These are phyloP conservation scores for Orbilia quercus DNA, from an alignment of 2,329 filamentous ascomycete genomes.

Conservation along the genomic window DNA sequence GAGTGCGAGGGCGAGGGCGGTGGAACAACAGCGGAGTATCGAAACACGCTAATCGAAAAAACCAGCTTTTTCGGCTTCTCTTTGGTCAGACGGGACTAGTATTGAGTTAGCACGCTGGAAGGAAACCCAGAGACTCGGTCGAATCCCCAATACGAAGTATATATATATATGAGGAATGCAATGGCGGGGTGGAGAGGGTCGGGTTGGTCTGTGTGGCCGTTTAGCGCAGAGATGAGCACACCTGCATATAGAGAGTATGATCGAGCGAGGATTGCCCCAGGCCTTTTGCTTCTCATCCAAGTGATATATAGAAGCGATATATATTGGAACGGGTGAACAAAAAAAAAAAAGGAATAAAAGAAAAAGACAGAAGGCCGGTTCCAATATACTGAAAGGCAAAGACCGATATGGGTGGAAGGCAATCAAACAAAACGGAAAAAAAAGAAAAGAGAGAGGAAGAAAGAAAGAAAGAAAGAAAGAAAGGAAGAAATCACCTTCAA, in stretches of 20 bases:
- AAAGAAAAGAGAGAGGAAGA: constrained; percentile 27
- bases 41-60: constrained; percentile 55
- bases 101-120: constrained; percentile 41
- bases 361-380: constrained; percentile 13
- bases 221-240: constrained; percentile 41
- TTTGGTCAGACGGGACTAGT: constrained; percentile 42
- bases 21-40: constrained; percentile 43
- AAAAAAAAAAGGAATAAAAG: constrained; percentile 13
- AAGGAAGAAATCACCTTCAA: constrained; percentile 46
- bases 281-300: constrained; percentile 36
- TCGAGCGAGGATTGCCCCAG: constrained; percentile 6
- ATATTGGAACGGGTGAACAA: constrained; percentile 13
- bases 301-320: constrained; percentile 27
- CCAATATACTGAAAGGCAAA: constrained; percentile 16
- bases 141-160: constrained; percentile 48
- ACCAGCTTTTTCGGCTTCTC: constrained; percentile 50
- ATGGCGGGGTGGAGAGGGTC: constrained; percentile 46
- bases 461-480: constrained; percentile 25
- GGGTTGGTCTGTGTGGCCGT: constrained; percentile 27
- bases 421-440: constrained; percentile 13
- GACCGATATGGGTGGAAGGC: constrained; percentile 33
- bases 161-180: constrained; percentile 51
- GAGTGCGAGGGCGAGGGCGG: constrained; percentile 33
- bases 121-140: constrained; percentile 39
- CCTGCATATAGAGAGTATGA: constrained; percentile 31